Evolutionary conservation across 306 rosid species (phyloP).

Genomic region (Pueraria montana): DNA sequence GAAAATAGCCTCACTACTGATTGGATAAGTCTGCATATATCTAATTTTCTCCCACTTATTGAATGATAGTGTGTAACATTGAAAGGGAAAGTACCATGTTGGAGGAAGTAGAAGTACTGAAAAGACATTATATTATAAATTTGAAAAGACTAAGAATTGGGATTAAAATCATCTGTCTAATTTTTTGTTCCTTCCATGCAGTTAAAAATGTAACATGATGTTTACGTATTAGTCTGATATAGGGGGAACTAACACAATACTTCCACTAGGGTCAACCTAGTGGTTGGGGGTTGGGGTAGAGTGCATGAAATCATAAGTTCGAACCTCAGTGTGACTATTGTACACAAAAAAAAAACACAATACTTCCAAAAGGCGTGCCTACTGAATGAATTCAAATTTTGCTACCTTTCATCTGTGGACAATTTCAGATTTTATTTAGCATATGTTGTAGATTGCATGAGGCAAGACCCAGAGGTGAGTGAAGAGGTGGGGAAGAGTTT

Average conservation of each 20-base stretch:
- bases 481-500: slow-evolving; percentile 60
- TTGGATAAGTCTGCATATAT: not conserved
- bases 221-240: not conserved
- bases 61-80: not conserved
- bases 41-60: not conserved
- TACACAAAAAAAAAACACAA: too few species aligned
- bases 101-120: not conserved
- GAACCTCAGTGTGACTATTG: too few species aligned
- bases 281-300: too few species aligned
- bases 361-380: slow-evolving; percentile 11
- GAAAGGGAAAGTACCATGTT: too few species aligned
- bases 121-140: not conserved
- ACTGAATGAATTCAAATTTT: slow-evolving; percentile 22
- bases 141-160: not conserved
- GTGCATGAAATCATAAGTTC: too few species aligned
- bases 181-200: not conserved
- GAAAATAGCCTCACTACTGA: not conserved
- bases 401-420: slow-evolving; percentile 7
- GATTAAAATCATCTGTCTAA: not conserved
- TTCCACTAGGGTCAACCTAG: too few species aligned
- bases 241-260: not conserved
- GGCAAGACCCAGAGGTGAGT: slow-evolving; percentile 60
- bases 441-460: slow-evolving; percentile 58
- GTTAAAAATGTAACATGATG: slow-evolving; percentile 8
- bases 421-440: slow-evolving; percentile 26